These are phyloP conservation scores for Entomophthora muscae DNA, from an alignment of 371 early-diverging fungal species.

Conservation along the genomic window DNA sequence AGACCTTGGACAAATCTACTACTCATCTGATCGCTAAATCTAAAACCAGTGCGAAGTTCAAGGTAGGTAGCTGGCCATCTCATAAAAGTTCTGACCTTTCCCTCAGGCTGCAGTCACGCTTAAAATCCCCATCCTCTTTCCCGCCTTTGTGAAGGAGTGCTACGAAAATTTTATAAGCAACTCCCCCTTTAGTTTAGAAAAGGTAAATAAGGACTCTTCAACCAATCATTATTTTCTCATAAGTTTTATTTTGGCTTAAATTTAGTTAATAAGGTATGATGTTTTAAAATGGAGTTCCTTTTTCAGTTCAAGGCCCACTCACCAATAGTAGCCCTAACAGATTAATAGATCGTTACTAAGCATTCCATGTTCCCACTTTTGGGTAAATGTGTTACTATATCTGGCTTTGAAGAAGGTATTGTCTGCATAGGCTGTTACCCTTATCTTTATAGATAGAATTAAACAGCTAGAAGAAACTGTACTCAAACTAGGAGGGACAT, in stretches of 20 bases:
- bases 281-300: too few relatives aligned
- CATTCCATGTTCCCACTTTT: too few relatives aligned
- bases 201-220: too few relatives aligned
- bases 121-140: not conserved
- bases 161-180: not conserved
- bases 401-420: too few relatives aligned
- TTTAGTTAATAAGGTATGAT: too few relatives aligned
- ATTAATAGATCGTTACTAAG: too few relatives aligned
- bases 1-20: not conserved
- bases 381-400: too few relatives aligned
- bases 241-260: too few relatives aligned
- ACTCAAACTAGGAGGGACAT: not conserved
- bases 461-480: not conserved
- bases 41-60: not conserved
- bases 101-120: not conserved
- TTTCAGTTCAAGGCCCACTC: too few relatives aligned
- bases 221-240: too few relatives aligned
- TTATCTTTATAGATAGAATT: not conserved
- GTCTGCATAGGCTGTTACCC: too few relatives aligned
- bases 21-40: not conserved
- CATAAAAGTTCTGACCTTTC: not conserved
- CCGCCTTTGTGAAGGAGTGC: not conserved
- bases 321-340: too few relatives aligned
- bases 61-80: not conserved
- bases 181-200: not conserved